phyloP scores from a whole-genome alignment of 768 basidiomycete species.

The Boletus barrowsii region DNA sequence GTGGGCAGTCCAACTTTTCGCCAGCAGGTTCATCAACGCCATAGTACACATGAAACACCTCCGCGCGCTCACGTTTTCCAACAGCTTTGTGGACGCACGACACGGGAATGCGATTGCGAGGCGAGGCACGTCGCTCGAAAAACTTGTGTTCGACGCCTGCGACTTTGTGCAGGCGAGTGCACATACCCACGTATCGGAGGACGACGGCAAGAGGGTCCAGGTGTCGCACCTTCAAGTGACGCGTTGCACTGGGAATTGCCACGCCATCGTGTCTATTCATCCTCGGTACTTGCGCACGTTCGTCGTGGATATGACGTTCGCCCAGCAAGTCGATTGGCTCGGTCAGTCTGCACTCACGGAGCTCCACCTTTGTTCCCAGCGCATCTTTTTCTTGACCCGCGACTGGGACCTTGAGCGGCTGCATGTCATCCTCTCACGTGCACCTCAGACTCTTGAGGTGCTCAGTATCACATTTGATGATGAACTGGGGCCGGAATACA shows the following conservation, averaged over 20 bases:
- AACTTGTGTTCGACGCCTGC: constrained; percentile 11
- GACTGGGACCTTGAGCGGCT: background rate
- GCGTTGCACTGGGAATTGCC: background rate
- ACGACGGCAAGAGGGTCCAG: background rate
- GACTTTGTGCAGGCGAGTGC: too few species aligned
- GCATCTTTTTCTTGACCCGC: too few species aligned
- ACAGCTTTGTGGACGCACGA: constrained; percentile 5
- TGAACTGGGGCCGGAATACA: too few species aligned
- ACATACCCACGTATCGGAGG: background rate
- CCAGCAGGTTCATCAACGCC: background rate
- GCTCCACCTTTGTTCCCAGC: background rate
- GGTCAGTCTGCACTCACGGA: constrained; percentile 1
- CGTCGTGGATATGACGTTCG: background rate
- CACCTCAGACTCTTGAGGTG: background rate
- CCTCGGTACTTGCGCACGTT: background rate
- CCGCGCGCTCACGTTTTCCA: constrained; percentile 7
- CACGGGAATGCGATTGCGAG: constrained; percentile 10
- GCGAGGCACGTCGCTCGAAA: constrained; percentile 7
- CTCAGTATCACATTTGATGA: constrained; percentile 3
- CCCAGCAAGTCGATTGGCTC: background rate
- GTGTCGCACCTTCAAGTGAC: constrained; percentile 5
- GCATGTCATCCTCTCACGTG: background rate
- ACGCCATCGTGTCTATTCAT: background rate
- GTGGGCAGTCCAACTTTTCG: constrained; percentile 2
- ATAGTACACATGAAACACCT: constrained; percentile 20